Percentiles rank a stretch among this genome's conserved stretches.
Conservation (phyloP, 2,329 filamentous ascomycete species). For the Alternaria sp. region DNA sequence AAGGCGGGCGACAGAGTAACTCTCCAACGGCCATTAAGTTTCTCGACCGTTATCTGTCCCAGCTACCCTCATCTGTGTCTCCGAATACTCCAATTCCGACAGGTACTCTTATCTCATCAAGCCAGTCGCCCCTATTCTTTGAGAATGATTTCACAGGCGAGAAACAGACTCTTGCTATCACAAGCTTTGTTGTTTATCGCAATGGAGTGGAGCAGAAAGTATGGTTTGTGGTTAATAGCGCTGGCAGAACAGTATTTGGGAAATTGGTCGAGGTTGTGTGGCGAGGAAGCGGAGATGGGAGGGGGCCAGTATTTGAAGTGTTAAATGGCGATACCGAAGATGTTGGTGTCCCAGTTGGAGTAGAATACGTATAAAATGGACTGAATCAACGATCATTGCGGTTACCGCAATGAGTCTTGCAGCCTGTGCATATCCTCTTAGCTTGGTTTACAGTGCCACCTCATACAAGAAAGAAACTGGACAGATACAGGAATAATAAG, state of each 20-base stretch:
- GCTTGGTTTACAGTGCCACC: background rate
- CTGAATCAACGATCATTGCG: background rate
- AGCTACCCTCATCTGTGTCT: background rate
- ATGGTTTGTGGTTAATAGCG: constrained; percentile 19
- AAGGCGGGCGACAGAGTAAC: constrained; percentile 16
- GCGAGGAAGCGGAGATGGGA: constrained; percentile 9
- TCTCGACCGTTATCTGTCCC: constrained; percentile 3
- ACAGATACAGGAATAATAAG: too few relatives aligned
- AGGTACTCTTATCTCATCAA: constrained; percentile 14
- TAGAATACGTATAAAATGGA: constrained; percentile 15
- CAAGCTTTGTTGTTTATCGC: constrained; percentile 19
- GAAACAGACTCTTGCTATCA: constrained; percentile 16
- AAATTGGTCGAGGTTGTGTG: constrained; percentile 21
- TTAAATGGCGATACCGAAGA: constrained; percentile 14
- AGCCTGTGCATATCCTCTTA: background rate
- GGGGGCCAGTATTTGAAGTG: constrained; percentile 14
- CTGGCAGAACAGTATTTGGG: constrained; percentile 18
- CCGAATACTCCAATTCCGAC: background rate
- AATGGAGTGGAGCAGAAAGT: constrained; percentile 6
- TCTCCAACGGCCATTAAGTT: constrained; percentile 19
- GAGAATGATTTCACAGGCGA: constrained; percentile 19
- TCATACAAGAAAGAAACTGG: too few relatives aligned
- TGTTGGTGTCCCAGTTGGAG: constrained; percentile 20
- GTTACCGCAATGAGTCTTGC: background rate
- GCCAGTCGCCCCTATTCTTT: constrained; percentile 17